These are phyloP conservation scores for Podaxis rugospora DNA, from an alignment of 768 basidiomycete species.

Conservation along the genomic window DNA sequence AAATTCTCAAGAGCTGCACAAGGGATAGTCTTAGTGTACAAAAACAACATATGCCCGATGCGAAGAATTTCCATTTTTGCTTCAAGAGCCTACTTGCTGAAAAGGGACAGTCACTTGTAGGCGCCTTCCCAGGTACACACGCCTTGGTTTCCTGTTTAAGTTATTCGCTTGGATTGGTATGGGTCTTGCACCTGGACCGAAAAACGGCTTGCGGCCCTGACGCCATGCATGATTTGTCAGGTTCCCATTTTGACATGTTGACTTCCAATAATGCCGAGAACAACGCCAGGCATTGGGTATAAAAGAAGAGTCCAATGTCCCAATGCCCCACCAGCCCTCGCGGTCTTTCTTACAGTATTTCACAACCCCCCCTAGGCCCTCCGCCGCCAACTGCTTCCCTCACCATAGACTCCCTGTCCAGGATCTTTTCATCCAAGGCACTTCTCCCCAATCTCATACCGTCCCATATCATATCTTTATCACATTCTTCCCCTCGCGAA, in stretches of 20 bases:
- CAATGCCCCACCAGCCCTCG: background rate
- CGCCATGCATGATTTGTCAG: background rate
- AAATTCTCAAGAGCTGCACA: background rate
- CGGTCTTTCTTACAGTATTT: background rate
- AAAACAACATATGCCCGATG: background rate
- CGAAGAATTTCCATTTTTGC: background rate
- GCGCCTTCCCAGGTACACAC: background rate
- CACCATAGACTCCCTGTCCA: background rate
- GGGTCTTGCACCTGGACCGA: background rate
- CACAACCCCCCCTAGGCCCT: background rate
- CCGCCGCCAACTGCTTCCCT: background rate
- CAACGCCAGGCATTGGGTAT: background rate
- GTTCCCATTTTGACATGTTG: background rate
- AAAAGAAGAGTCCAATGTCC: background rate
- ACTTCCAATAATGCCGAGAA: background rate
- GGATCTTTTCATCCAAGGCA: background rate
- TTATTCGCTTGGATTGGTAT: background rate
- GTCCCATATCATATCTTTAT: background rate
- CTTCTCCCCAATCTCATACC: background rate
- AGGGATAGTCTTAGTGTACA: background rate
- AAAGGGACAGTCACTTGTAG: conserved; percentile 1
- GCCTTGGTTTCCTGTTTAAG: background rate
- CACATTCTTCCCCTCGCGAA: background rate
- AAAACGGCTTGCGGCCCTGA: background rate
- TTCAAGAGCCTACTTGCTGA: background rate